Evolutionary conservation across 2,329 filamentous ascomycete species (phyloP).

Genomic region (Thielaviopsis euricoi): DNA sequence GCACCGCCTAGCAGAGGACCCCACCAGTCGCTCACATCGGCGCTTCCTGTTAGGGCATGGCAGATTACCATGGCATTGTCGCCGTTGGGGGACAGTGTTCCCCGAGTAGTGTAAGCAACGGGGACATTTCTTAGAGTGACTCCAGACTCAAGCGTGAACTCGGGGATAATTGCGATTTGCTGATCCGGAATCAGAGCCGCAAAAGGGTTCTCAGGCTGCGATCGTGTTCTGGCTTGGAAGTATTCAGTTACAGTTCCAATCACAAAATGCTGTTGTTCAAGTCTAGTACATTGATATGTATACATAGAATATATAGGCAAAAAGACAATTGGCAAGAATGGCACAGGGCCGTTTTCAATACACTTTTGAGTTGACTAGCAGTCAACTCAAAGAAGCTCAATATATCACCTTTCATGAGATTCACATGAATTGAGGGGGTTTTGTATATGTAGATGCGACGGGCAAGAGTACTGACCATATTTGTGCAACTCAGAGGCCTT

Average conservation of each 20-base stretch:
- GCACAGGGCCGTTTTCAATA: background rate
- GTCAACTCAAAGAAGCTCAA: background rate
- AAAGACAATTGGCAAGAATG: background rate
- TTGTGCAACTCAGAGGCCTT: slow-evolving; percentile 2
- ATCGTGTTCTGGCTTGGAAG: slow-evolving; percentile 44
- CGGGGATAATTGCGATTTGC: slow-evolving; percentile 68
- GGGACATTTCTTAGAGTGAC: slow-evolving; percentile 63
- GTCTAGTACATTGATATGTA: background rate
- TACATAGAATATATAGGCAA: background rate
- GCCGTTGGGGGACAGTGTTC: slow-evolving; percentile 38
- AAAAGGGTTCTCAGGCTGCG: slow-evolving; percentile 86
- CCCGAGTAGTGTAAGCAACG: slow-evolving; percentile 50
- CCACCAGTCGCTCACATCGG: slow-evolving; percentile 81
- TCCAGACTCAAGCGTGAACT: slow-evolving; percentile 86
- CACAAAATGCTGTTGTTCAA: background rate
- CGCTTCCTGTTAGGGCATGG: slow-evolving; percentile 71
- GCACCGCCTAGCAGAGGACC: slow-evolving; percentile 63
- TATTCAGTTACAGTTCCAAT: slow-evolving; percentile 41
- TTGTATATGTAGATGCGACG: background rate
- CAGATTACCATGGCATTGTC: slow-evolving; percentile 64
- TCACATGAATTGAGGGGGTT: background rate
- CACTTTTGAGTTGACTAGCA: background rate
- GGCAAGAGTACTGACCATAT: slow-evolving; percentile 15
- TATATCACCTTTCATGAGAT: background rate
- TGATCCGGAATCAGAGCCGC: slow-evolving; percentile 75